These are phyloP conservation scores for Ceratocystis cubensis DNA, from an alignment of 2,329 filamentous ascomycete species.

Conservation along the genomic window DNA sequence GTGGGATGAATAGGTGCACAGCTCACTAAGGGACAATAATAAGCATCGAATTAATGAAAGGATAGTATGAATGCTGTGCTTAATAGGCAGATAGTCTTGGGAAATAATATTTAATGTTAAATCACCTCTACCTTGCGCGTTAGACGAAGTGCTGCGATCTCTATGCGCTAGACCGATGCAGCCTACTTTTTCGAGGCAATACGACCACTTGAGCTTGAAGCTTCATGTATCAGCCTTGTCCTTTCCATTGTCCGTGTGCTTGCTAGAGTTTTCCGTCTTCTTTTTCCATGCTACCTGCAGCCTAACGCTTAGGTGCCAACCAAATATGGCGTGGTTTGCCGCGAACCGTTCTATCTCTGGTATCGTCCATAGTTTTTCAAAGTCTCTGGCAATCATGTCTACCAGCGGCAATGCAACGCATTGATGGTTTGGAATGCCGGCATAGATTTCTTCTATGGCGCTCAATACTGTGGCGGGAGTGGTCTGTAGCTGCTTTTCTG, in stretches of 20 bases:
- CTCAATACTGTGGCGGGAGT: not conserved
- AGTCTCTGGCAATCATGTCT: not conserved
- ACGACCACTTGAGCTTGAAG: no score
- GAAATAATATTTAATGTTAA: no score
- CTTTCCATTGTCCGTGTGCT: not conserved
- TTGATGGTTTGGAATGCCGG: not conserved
- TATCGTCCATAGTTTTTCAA: not conserved
- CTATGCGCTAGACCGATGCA: no score
- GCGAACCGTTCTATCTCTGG: not conserved
- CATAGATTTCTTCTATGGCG: not conserved
- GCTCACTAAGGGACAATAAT: not conserved
- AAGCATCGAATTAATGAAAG: not conserved
- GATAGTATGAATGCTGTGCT: not conserved
- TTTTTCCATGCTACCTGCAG: not conserved
- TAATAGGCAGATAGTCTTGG: not conserved
- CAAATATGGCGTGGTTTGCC: not conserved
- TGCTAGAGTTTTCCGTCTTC: not conserved
- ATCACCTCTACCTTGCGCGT: no score
- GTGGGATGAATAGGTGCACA: constrained; percentile 32
- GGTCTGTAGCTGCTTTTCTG: not conserved
- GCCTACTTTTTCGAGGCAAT: no score
- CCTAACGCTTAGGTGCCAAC: constrained; percentile 5
- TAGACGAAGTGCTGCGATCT: no score
- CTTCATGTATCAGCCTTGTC: no score
- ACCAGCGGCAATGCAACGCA: not conserved